phyloP scores from a whole-genome alignment of 2,329 filamentous ascomycete species.

The Pseudogymnoascus sp. region DNA sequence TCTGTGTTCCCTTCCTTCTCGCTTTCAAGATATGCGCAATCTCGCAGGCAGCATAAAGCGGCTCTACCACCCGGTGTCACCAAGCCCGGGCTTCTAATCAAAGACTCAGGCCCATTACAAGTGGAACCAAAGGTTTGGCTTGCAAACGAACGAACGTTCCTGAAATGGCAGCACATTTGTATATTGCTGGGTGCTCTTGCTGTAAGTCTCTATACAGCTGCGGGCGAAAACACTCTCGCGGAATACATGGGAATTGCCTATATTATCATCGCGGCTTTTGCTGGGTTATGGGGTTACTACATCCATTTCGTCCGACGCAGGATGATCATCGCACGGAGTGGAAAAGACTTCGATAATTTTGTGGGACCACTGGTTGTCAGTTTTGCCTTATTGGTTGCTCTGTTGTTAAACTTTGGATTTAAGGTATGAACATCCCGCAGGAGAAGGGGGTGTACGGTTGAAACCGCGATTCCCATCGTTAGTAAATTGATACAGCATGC shows the following conservation, averaged over 20 bases:
- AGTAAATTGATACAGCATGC: background rate
- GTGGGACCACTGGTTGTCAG: slow-evolving; percentile 79
- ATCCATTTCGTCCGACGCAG: slow-evolving; percentile 68
- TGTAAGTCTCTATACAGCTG: slow-evolving; percentile 80
- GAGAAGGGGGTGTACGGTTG: background rate
- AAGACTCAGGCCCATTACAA: slow-evolving; percentile 83
- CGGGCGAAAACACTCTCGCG: slow-evolving; percentile 69
- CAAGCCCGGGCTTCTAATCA: slow-evolving; percentile 81
- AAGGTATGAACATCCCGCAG: slow-evolving; percentile 45
- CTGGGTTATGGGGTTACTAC: slow-evolving; percentile 77
- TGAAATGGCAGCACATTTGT: slow-evolving; percentile 97
- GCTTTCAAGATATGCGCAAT: slow-evolving; percentile 64
- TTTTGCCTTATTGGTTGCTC: slow-evolving; percentile 64
- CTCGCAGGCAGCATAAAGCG: slow-evolving; percentile 41
- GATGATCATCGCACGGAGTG: slow-evolving; percentile 79
- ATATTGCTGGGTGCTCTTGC: slow-evolving; percentile 79
- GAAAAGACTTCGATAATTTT: slow-evolving; percentile 87
- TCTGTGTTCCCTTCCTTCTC: slow-evolving; percentile 78
- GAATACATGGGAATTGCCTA: slow-evolving; percentile 75
- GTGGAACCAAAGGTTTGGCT: slow-evolving; percentile 99
- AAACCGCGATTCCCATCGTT: background rate
- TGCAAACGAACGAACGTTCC: slow-evolving; percentile 94
- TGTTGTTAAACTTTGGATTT: slow-evolving; percentile 83
- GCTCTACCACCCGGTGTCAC: slow-evolving; percentile 78
- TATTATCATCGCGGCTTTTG: slow-evolving; percentile 71